Percentiles rank a stretch among this genome's conserved stretches.
These are phyloP conservation scores for Dimargaris cristalligena DNA, from an alignment of 192 early-diverging fungal genomes.

Conservation along the genomic window DNA sequence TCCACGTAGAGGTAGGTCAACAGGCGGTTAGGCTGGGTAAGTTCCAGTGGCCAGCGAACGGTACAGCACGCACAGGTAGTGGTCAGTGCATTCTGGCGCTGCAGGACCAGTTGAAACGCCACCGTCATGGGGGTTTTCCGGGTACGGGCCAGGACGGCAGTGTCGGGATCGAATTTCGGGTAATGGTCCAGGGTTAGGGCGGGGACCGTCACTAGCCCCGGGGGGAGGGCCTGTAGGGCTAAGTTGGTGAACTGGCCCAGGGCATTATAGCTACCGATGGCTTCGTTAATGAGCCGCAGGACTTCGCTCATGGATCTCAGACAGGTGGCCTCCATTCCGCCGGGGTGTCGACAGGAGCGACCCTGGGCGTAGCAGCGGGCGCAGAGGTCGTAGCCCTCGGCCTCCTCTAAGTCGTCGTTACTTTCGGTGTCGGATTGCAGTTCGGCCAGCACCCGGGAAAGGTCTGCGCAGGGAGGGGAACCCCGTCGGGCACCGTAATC, in stretches of 20 bases:
- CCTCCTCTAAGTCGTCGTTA: neutral
- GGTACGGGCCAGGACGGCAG: too few relatives aligned
- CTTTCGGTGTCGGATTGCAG: conserved; percentile 1
- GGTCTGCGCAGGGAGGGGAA: too few relatives aligned
- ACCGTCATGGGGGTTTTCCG: neutral
- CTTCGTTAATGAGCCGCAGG: neutral
- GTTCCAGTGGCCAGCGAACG: neutral
- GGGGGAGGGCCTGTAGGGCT: too few relatives aligned
- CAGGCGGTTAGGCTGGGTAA: neutral
- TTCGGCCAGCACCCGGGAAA: too few relatives aligned
- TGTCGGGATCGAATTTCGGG: neutral
- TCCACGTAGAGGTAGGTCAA: neutral
- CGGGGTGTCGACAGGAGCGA: neutral
- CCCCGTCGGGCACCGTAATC: too few relatives aligned
- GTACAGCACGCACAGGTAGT: neutral
- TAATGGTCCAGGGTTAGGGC: too few relatives aligned
- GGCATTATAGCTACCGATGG: neutral
- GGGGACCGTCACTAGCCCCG: too few relatives aligned
- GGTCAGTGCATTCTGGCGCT: neutral
- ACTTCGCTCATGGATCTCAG: neutral
- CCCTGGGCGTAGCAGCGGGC: neutral
- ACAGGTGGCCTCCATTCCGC: neutral
- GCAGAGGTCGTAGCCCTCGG: conserved; percentile 2
- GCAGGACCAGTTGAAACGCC: neutral
- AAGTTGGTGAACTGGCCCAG: too few relatives aligned